Percentiles rank a stretch among this genome's conserved stretches.
Evolutionary conservation across 345 rosid genomes (phyloP).

Genomic region (Bruguiera gymnorhiza): DNA sequence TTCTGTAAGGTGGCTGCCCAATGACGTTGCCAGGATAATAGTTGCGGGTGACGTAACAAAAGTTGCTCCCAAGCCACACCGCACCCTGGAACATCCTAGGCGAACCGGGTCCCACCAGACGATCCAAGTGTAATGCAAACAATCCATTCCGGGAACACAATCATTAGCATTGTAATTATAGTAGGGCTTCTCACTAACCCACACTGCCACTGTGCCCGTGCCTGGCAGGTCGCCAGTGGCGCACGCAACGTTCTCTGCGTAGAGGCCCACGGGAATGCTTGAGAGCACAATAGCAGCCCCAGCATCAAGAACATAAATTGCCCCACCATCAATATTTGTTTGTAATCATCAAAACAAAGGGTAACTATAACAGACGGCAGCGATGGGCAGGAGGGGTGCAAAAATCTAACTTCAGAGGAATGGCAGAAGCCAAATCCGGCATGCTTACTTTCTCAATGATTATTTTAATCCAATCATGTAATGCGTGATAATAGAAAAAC

Average conservation of each 20-base stretch:
- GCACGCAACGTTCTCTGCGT: background rate
- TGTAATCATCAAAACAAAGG: background rate
- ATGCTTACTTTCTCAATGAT: background rate
- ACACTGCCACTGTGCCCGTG: background rate
- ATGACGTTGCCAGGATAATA: background rate
- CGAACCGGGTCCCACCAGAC: background rate
- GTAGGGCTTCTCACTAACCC: background rate
- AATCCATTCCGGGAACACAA: background rate
- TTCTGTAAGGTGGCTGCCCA: background rate
- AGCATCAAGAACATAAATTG: too few species aligned
- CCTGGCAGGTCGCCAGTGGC: background rate
- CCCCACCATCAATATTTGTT: too few species aligned
- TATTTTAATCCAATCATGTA: background rate
- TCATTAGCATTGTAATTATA: background rate
- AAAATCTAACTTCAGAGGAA: background rate
- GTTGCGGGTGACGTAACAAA: background rate
- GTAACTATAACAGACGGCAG: background rate
- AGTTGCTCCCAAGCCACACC: background rate
- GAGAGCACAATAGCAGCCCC: background rate
- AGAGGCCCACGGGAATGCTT: background rate
- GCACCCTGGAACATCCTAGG: background rate
- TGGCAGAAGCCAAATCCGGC: background rate
- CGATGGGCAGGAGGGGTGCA: background rate
- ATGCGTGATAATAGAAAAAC: background rate
- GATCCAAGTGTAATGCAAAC: background rate